Evolutionary conservation across 805 yeast species (phyloP).

Genomic region (Pichia insulana): DNA sequence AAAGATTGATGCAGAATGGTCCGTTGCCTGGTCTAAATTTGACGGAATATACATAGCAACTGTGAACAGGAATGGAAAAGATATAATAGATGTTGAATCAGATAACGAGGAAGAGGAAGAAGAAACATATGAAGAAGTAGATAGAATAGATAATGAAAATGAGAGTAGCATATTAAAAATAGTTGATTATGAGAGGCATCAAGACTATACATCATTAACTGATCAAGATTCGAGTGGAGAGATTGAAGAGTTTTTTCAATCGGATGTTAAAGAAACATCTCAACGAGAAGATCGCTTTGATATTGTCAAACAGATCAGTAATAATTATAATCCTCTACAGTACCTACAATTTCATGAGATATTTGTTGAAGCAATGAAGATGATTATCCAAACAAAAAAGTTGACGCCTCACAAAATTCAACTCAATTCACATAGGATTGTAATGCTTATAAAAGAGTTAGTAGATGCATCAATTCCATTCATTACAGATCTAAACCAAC

Average conservation of each 20-base stretch:
- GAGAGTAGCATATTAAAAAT: too few species aligned
- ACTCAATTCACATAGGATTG: constrained; percentile 61
- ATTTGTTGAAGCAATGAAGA: constrained; percentile 31
- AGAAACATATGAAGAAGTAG: constrained; percentile 1
- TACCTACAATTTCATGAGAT: constrained; percentile 35
- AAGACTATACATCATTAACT: background rate
- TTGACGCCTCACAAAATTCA: constrained; percentile 51
- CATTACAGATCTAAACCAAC: constrained; percentile 58
- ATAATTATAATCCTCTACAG: constrained; percentile 33
- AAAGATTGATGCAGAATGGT: constrained; percentile 24
- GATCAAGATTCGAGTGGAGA: background rate
- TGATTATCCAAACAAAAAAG: constrained; percentile 37
- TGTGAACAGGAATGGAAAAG: constrained; percentile 11
- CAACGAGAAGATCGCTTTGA: background rate
- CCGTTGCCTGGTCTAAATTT: constrained; percentile 24
- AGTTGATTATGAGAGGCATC: too few species aligned
- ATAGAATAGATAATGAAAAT: background rate
- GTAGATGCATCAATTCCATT: constrained; percentile 71
- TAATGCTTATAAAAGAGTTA: constrained; percentile 67
- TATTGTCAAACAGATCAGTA: constrained; percentile 8
- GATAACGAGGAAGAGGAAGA: constrained; percentile 4
- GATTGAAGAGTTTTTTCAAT: too few species aligned
- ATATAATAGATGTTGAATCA: constrained; percentile 1
- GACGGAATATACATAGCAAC: constrained; percentile 15
- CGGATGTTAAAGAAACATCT: background rate